Base-by-base conservation (phyloP, 2,329 filamentous ascomycete species). In the Sarocladium oryzae region DNA sequence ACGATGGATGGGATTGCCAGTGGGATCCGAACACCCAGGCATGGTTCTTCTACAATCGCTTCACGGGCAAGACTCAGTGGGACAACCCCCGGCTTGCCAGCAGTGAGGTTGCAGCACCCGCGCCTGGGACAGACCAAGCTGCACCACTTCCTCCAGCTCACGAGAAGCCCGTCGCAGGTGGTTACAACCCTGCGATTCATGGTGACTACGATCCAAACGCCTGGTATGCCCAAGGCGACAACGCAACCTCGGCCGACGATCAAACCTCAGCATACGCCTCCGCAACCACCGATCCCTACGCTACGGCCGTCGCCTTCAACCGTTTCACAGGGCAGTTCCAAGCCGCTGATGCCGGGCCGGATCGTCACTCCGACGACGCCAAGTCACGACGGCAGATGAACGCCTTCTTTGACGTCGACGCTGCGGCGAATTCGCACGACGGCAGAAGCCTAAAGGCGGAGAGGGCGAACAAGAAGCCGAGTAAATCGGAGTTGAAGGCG, bases 171-270 rank as follows among this genome's bases (percentile, higher is more conserved):
- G 70, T 79, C 20, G 79, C 77, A 4, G 85, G 85, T 53, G 90
- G 92, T 55, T 99, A 99, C 72, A 96, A 97, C 64, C 93, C 93
- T 1, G 88, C 89, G 21, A 92, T 99, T 41, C 93, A 99, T 66
- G 93, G 93, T 59, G 87, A 91, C 71, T 99, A 96, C 73, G 93
- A 99, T 62, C 90, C 91, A 3, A 93, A 85, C 54, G 92, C 93
- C n/a, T 88, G 90, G 73, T 99, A 99, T 66, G 92, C 93, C 10
- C 79, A 88, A 63, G 72, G 75, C 41, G 65, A 76, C 40, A 33
- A 33, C 28, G 67, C 45, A 9, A 35, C 16, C 32, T 37, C 46
- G 8, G 16, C 37, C 16, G 24, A 50, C 24, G 45, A 50, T 32
- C 30, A 21, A 20, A 40, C 41, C n/a, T 51, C 32, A 20, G 72